These are phyloP conservation scores for Jackrogersella multiformis DNA, from an alignment of 495 filamentous ascomycete genomes.

Conservation along the genomic window DNA sequence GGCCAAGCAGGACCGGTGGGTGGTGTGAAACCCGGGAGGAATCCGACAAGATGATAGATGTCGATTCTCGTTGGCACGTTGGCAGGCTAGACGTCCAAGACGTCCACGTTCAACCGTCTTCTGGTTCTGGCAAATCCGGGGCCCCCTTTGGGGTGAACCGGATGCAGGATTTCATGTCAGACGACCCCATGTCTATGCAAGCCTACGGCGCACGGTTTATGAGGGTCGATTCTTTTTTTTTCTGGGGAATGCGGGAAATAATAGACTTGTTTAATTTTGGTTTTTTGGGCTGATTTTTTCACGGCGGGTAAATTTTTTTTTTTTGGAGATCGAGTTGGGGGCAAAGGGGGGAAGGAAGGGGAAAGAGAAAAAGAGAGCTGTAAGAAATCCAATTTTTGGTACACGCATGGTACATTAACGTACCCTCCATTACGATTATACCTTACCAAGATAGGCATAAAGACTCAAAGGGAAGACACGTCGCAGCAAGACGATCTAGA, in stretches of 20 bases:
- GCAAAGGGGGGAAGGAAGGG: neutral
- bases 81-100: conserved; percentile 16
- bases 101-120: too few relatives aligned
- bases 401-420: neutral
- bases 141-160: conserved; percentile 39
- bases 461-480: conserved; percentile 11
- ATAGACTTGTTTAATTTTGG: conserved; percentile 20
- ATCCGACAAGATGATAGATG: conserved; percentile 37
- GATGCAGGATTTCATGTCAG: conserved; percentile 43
- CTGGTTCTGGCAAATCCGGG: conserved; percentile 42
- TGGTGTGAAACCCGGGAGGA: conserved; percentile 25
- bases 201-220: conserved; percentile 30
- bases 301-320: neutral
- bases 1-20: neutral
- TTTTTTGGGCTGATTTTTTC: conserved; percentile 1
- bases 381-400: too few relatives aligned
- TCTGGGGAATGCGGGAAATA: conserved; percentile 44
- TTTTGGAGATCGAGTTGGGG: conserved; percentile 13
- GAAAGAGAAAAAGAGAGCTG: conserved; percentile 2
- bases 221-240: conserved; percentile 17
- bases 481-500: conserved; percentile 4
- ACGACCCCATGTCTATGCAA: conserved; percentile 41
- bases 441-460: conserved; percentile 12
- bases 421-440: neutral
- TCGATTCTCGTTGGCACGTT: conserved; percentile 10